Evolutionary conservation across 2,329 filamentous ascomycete genomes (phyloP).

Genomic region (Chaetothyriales sp.): DNA sequence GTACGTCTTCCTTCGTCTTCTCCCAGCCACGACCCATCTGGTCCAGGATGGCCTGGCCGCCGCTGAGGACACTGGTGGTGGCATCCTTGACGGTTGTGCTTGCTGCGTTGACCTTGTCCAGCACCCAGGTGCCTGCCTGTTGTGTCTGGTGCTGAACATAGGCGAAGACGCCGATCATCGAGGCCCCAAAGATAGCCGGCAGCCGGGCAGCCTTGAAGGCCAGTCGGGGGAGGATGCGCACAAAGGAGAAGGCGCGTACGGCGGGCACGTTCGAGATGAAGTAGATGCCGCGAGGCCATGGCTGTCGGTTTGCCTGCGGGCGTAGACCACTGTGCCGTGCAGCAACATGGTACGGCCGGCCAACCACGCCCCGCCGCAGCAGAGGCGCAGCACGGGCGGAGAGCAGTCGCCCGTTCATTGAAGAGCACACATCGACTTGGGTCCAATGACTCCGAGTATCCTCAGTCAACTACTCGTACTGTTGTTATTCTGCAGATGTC

Average conservation of each 20-base stretch:
- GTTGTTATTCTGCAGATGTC: no score
- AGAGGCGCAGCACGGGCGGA: conserved; percentile 56
- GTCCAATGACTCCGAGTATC: not conserved
- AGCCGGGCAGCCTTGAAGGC: conserved; percentile 78
- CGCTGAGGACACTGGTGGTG: conserved; percentile 44
- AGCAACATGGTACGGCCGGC: not conserved
- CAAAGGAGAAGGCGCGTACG: conserved; percentile 50
- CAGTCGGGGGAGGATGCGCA: conserved; percentile 62
- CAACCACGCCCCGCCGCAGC: conserved; percentile 37
- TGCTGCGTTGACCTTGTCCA: conserved; percentile 60
- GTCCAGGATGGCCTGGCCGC: conserved; percentile 57
- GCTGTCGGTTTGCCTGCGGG: conserved; percentile 29
- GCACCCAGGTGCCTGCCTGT: conserved; percentile 61
- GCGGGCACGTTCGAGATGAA: conserved; percentile 66
- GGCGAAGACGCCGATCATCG: conserved; percentile 70
- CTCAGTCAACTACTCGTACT: no score
- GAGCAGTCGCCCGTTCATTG: conserved; percentile 59
- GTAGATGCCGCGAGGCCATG: conserved; percentile 62
- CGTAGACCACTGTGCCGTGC: not conserved
- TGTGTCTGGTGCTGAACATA: conserved; percentile 95
- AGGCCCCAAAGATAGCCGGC: conserved; percentile 80
- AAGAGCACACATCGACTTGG: not conserved
- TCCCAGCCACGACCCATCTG: conserved; percentile 72
- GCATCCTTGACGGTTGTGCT: conserved; percentile 50
- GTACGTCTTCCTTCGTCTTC: conserved; percentile 63